Evolutionary conservation across 2,329 filamentous ascomycete species (phyloP), one percentile per base, ranked within the genome.

Genomic region (Dactylella cylindrospora): DNA sequence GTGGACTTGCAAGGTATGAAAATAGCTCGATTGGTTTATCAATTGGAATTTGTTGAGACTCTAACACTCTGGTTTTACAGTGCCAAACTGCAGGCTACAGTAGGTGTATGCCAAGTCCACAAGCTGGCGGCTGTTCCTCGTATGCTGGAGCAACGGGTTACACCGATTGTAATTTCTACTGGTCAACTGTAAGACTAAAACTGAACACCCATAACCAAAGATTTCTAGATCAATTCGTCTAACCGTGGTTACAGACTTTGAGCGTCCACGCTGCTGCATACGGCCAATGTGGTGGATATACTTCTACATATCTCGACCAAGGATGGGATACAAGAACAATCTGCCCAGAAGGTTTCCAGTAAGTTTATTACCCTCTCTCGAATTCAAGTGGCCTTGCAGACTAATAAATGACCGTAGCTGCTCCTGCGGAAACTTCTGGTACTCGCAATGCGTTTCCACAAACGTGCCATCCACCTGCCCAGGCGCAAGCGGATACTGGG

Each of bases 151-250:
- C 12, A 8, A 47, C 44, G 3, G 8, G n/a, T 1, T 47, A 47
- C n/a, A 29, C 44, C 5, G 31, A 47, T 19, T 47, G 44, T 33
- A 13, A 36, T 36, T 47, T 47, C 32, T 47, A 36, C 44, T 47
- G 44, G 44, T 33, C 44, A n/a, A 47, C 44, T 3, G 39, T 43
- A 43, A 43, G 23, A n/a, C n/a, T n/a, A n/a, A n/a, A n/a, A n/a
- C n/a, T n/a, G n/a, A n/a, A n/a, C n/a, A n/a, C n/a, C n/a, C n/a
- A n/a, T 43, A 15, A 3, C n/a, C 3, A 2, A 43, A 43, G 17
- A 10, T 19, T 22, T 12, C 4, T 5, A 17, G 6, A 2, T 23
- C 22, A 26, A n/a, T 13, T 17, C 23, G 3, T 5, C 5, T 17
- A 17, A 8, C 31, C 17, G 10, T 7, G 31, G 7, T 29, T 13